phyloP scores from a whole-genome alignment of 495 filamentous ascomycete species.

The Cenococcum geophilum region DNA sequence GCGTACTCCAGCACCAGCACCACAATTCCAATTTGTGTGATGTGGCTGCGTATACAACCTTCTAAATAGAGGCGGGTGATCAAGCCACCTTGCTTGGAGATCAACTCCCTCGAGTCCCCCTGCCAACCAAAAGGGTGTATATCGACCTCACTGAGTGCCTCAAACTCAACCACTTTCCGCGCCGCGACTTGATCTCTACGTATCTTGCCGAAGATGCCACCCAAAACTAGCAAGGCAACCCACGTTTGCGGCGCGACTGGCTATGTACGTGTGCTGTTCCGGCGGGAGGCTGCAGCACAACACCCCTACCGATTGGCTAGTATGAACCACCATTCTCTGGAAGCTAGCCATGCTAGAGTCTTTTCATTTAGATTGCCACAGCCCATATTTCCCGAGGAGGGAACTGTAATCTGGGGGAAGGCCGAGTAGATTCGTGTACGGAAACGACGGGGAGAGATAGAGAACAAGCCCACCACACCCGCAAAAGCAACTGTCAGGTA shows the following conservation, averaged over 20 bases:
- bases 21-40: neutral
- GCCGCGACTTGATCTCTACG: conserved; percentile 4
- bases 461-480: neutral
- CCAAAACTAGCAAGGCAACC: conserved; percentile 19
- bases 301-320: conserved; percentile 21
- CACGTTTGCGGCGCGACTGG: conserved; percentile 26
- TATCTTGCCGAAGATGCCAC: conserved; percentile 10
- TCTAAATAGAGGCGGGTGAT: neutral
- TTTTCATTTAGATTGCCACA: neutral
- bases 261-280: conserved; percentile 27
- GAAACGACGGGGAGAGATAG: neutral
- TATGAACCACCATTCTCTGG: conserved; percentile 9
- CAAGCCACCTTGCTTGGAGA: neutral
- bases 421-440: neutral
- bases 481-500: neutral
- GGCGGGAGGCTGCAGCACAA: conserved; percentile 23
- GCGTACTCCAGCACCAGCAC: neutral
- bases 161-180: conserved; percentile 14
- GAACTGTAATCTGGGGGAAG: neutral
- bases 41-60: neutral
- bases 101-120: conserved; percentile 15
- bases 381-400: neutral
- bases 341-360: neutral
- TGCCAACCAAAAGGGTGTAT: neutral
- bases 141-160: conserved; percentile 8